Percentiles rank a stretch among this genome's conserved stretches.
These are phyloP conservation scores for Meyerozyma carpophila DNA, from an alignment of 1,139 yeast genomes.

Conservation along the genomic window DNA sequence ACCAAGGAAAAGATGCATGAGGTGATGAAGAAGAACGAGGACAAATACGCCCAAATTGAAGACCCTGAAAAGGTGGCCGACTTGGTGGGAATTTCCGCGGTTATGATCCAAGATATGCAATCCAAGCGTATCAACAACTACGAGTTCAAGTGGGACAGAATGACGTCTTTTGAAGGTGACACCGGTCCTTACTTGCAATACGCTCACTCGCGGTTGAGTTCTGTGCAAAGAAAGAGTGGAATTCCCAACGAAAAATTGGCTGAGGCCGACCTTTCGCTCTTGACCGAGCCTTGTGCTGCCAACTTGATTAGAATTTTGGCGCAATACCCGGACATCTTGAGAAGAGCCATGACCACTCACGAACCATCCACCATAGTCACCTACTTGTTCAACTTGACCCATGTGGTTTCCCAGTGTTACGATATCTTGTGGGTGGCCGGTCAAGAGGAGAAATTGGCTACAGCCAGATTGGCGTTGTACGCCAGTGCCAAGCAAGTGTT, in stretches of 20 bases:
- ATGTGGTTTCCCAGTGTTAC: conserved; percentile 91
- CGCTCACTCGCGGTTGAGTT: conserved; percentile 95
- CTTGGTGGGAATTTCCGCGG: conserved; percentile 92
- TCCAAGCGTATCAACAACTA: conserved; percentile 95
- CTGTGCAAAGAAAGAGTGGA: conserved; percentile 83
- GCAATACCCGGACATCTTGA: conserved; percentile 87
- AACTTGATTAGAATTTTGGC: conserved; percentile 74
- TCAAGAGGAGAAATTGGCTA: conserved; percentile 81
- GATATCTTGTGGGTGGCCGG: conserved; percentile 98
- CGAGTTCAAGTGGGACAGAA: conserved; percentile 96
- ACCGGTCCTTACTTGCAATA: conserved; percentile 99
- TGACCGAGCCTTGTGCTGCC: conserved; percentile 72
- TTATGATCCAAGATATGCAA: conserved; percentile 99
- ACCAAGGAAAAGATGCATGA: conserved; percentile 95
- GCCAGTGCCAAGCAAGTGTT: conserved; percentile 87
- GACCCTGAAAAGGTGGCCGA: conserved; percentile 96
- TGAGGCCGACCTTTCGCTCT: conserved; percentile 63
- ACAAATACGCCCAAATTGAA: conserved; percentile 88
- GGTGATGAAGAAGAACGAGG: conserved; percentile 91
- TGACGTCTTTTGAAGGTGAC: conserved; percentile 98
- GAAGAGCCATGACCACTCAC: conserved; percentile 75
- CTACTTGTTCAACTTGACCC: conserved; percentile 85
- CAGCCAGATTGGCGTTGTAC: conserved; percentile 91
- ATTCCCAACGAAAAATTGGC: conserved; percentile 42
- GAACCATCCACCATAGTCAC: conserved; percentile 97